phyloP scores from a whole-genome alignment of 805 yeast genomes.

The Candida orba region DNA sequence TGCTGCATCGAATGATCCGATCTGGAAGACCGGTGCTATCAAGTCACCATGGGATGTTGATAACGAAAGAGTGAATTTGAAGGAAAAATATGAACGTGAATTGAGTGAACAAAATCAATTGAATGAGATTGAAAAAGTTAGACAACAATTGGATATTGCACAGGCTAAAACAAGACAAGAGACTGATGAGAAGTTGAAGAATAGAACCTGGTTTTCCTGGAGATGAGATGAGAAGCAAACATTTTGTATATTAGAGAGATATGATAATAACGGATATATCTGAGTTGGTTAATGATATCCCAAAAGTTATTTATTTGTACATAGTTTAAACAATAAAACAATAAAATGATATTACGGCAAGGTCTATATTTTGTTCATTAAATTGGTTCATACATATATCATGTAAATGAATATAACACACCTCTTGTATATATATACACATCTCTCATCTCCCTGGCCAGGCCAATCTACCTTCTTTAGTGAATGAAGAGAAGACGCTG shows the following conservation, averaged over 20 bases:
- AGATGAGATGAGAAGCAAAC: slow-evolving; percentile 3
- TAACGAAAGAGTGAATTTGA: slow-evolving; percentile 29
- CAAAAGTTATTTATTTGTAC: slow-evolving; percentile 1
- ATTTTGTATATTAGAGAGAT: not conserved
- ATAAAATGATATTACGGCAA: not conserved
- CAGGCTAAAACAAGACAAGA: slow-evolving; percentile 21
- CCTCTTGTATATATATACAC: no score
- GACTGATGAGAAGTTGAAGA: slow-evolving; percentile 26
- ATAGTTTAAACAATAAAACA: not conserved
- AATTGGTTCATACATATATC: not conserved
- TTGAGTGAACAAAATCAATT: slow-evolving; percentile 36
- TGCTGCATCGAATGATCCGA: slow-evolving; percentile 63
- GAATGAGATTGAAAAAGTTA: slow-evolving; percentile 35
- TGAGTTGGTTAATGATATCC: not conserved
- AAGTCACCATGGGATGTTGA: slow-evolving; percentile 56
- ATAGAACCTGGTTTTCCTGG: slow-evolving; percentile 28
- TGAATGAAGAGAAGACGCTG: slow-evolving; percentile 20
- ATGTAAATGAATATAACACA: no score
- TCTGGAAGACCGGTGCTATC: slow-evolving; percentile 74
- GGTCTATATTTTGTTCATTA: not conserved
- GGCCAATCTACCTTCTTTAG: slow-evolving; percentile 22
- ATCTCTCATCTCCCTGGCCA: slow-evolving; percentile 21
- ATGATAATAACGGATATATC: no score
- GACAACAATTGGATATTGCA: slow-evolving; percentile 31
- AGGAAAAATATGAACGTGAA: slow-evolving; percentile 41